Percentiles rank a stretch among this genome's conserved stretches.
phyloP scores from a whole-genome alignment of 495 filamentous ascomycete genomes.

The Hypoxylon crocopeplum region DNA sequence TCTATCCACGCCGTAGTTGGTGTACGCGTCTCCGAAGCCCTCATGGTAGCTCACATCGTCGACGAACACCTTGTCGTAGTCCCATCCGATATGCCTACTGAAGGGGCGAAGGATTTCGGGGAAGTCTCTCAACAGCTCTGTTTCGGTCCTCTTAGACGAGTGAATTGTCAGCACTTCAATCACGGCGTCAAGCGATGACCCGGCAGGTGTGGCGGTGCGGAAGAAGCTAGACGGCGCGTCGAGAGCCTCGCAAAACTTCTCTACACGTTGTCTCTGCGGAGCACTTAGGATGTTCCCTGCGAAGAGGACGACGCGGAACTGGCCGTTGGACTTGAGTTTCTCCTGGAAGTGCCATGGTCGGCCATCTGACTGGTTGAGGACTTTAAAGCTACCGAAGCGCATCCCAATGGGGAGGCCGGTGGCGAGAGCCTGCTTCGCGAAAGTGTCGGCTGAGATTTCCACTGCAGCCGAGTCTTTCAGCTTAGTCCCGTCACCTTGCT shows the following conservation, averaged over 20 bases:
- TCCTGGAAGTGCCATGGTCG: slow-evolving; percentile 63
- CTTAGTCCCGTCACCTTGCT: slow-evolving; percentile 59
- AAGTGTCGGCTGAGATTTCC: slow-evolving; percentile 44
- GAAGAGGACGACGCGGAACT: slow-evolving; percentile 71
- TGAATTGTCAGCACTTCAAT: slow-evolving; percentile 59
- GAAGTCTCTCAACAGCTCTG: no score
- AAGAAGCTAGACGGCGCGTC: slow-evolving; percentile 45
- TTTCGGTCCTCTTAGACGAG: not conserved
- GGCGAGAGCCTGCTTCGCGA: slow-evolving; percentile 35
- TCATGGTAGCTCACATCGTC: slow-evolving; percentile 68
- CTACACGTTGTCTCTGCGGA: slow-evolving; percentile 53
- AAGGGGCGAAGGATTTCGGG: slow-evolving; percentile 27
- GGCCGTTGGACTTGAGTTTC: slow-evolving; percentile 59
- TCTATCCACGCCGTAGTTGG: slow-evolving; percentile 65
- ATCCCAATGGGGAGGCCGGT: slow-evolving; percentile 61
- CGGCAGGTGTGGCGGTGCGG: slow-evolving; percentile 51
- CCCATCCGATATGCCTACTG: slow-evolving; percentile 64
- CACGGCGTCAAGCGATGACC: slow-evolving; percentile 47
- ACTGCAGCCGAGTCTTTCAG: slow-evolving; percentile 61
- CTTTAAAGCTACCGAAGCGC: slow-evolving; percentile 65
- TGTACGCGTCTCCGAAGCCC: slow-evolving; percentile 67
- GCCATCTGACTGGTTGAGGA: slow-evolving; percentile 65
- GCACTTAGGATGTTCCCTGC: slow-evolving; percentile 61
- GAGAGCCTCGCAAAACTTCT: slow-evolving; percentile 52
- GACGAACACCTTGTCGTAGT: slow-evolving; percentile 70